Base-by-base conservation (phyloP, 306 rosid species). In the Aeschynomene evenia region DNA sequence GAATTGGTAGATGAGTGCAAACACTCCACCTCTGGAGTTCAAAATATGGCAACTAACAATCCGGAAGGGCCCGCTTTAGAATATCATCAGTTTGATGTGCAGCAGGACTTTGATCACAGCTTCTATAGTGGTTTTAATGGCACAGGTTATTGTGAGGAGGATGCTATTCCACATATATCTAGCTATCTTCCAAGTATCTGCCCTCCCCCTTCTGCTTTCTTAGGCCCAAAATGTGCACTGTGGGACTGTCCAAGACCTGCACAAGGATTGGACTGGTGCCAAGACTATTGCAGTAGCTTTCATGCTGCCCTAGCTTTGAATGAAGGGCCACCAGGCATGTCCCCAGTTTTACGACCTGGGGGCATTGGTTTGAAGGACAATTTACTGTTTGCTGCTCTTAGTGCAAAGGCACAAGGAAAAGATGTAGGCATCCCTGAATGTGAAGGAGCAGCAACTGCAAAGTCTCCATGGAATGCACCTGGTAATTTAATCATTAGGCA, bases 381-480 rank as follows among this genome's bases (percentile, higher is more conserved):
- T 54, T 77, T 91, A 24, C 96, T 94, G 73, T 94, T 94, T 83
- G 79, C 88, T 67, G 96, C 97, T 73, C 97, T 94, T 70, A 70
- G 90, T 74, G 91, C 97, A 29, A 94, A 83, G 85, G 91, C 92
- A 61, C 95, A 82, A 73, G 96, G 96, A 67, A 94, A 90, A 81
- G 95, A 87, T 74, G 99, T 94, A 31, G 99, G 97, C 65, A 87
- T 94, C 74, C 99, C 97, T 18, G 97, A 88, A 71, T 94, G 99
- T 50, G 99, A 90, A 85, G 97, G 99, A 78, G 99, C 99, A 11
- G 97, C 99, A 68, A 94, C 97, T 55, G 88, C 97, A 22, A 94
- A 90, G 85, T 91, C 99, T 84, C 97, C 97, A 45, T 94, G 98
- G 98, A 94, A 94, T 73, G 99, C 99, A 16, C 92, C 94, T 48